Conservation (phyloP, 2,329 filamentous ascomycete species). For the Cladosporium sp. region DNA sequence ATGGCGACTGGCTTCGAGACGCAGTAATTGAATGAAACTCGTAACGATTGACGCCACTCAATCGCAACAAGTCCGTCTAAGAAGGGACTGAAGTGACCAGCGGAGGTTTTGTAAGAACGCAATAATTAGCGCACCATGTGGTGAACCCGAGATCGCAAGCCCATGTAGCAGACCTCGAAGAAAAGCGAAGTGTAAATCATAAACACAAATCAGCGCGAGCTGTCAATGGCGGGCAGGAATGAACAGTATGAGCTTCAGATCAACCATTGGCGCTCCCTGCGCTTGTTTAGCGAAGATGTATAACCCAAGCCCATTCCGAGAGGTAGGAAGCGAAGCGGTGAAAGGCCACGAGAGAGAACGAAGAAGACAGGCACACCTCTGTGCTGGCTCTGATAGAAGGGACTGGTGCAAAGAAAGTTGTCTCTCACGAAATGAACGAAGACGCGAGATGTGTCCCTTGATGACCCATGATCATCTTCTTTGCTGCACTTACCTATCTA, state of each 20-base stretch:
- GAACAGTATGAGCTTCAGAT: neutral
- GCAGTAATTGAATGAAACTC: neutral
- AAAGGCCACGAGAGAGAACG: neutral
- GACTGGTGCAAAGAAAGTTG: neutral
- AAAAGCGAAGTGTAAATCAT: neutral
- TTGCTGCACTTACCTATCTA: too few species aligned
- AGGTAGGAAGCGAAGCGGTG: constrained; percentile 7
- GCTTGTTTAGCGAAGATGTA: neutral
- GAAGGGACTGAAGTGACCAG: too few species aligned
- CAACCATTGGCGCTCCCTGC: neutral
- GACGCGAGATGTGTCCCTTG: too few species aligned
- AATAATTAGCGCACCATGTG: neutral
- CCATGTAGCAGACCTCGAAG: neutral
- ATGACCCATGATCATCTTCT: too few species aligned
- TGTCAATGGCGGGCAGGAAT: neutral
- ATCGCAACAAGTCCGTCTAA: neutral
- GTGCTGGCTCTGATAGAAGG: neutral
- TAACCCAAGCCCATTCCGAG: constrained; percentile 5
- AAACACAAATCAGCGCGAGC: too few species aligned
- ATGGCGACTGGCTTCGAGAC: neutral
- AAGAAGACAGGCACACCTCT: neutral
- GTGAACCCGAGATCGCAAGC: neutral
- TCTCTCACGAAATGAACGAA: neutral
- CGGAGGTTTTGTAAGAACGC: neutral
- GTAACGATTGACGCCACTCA: neutral